Percentiles rank a stretch among this genome's conserved stretches.
Evolutionary conservation across 1,139 yeast genomes (phyloP).

Genomic region (Yamadazyma friedrichii): DNA sequence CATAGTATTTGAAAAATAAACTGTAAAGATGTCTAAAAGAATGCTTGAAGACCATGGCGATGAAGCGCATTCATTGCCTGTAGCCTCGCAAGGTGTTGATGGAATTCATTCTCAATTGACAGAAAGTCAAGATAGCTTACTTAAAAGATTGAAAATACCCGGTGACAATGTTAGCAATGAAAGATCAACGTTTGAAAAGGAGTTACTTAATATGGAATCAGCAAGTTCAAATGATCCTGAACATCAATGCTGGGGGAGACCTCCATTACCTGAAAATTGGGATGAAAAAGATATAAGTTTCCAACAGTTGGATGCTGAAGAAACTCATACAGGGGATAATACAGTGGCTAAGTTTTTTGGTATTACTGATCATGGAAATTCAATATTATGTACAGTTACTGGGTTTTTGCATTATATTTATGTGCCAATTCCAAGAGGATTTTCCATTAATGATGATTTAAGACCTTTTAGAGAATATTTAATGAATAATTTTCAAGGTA

Average conservation of each 20-base stretch:
- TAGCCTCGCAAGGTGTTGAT: constrained; percentile 31
- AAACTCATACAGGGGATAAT: constrained; percentile 56
- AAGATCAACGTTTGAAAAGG: constrained; percentile 65
- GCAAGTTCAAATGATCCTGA: constrained; percentile 30
- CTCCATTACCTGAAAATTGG: constrained; percentile 48
- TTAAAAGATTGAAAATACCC: constrained; percentile 38
- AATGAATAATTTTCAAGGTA: constrained; percentile 51
- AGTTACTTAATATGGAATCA: constrained; percentile 57
- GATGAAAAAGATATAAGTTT: constrained; percentile 63
- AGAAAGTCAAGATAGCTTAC: constrained; percentile 30
- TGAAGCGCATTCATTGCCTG: constrained; percentile 46
- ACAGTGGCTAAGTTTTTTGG: constrained; percentile 85
- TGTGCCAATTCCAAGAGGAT: constrained; percentile 86
- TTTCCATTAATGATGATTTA: constrained; percentile 55
- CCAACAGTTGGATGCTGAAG: constrained; percentile 96
- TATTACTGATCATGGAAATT: constrained; percentile 81
- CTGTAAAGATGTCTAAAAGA: constrained; percentile 15
- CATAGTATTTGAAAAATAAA: background rate
- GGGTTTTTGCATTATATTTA: constrained; percentile 90
- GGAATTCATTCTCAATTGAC: constrained; percentile 24
- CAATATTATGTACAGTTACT: constrained; percentile 84
- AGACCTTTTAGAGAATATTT: constrained; percentile 48
- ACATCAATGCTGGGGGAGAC: constrained; percentile 66
- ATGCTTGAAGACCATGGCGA: constrained; percentile 15
- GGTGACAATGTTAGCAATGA: constrained; percentile 19